These are phyloP conservation scores for Cercospora citrullina DNA, from an alignment of 2,329 filamentous ascomycete species.

Conservation along the genomic window DNA sequence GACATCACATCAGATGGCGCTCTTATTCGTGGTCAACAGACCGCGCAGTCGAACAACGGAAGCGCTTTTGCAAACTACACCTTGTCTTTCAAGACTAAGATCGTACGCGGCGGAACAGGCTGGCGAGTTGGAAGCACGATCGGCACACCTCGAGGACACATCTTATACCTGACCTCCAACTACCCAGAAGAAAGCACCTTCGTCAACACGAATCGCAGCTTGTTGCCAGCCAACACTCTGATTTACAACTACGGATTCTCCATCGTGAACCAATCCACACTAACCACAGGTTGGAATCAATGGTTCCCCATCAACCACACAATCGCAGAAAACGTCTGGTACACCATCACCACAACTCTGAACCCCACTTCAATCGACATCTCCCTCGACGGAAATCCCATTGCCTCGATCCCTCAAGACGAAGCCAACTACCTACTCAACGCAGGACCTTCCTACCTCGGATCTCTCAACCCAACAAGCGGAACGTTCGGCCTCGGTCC, in stretches of 20 bases:
- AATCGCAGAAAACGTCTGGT: conserved; percentile 43
- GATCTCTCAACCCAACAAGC: conserved; percentile 8
- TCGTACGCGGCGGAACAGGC: conserved; percentile 43
- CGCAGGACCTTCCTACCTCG: not conserved
- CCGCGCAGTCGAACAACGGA: conserved; percentile 34
- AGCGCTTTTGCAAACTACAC: conserved; percentile 40
- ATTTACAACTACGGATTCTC: conserved; percentile 40
- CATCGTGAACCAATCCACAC: conserved; percentile 42
- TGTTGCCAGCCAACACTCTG: conserved; percentile 42
- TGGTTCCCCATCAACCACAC: conserved; percentile 33
- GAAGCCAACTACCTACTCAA: conserved; percentile 25
- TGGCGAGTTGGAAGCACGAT: conserved; percentile 39
- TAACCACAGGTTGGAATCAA: conserved; percentile 33
- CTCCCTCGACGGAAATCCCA: conserved; percentile 30
- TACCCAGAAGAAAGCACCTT: conserved; percentile 32
- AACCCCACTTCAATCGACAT: conserved; percentile 35
- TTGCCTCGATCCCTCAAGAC: conserved; percentile 29
- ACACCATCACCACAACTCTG: conserved; percentile 41
- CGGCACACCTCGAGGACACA: conserved; percentile 21
- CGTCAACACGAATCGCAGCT: conserved; percentile 40
- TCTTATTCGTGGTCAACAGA: conserved; percentile 40
- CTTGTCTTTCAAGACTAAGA: conserved; percentile 42
- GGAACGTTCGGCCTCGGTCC: conserved; percentile 47
- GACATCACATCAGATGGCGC: conserved; percentile 40
- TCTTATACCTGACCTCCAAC: conserved; percentile 35